Percentiles rank a stretch among this genome's conserved stretches.
These are phyloP conservation scores for Pascua guehoae DNA, from an alignment of 1,284 basidiomycete species.

Conservation along the genomic window DNA sequence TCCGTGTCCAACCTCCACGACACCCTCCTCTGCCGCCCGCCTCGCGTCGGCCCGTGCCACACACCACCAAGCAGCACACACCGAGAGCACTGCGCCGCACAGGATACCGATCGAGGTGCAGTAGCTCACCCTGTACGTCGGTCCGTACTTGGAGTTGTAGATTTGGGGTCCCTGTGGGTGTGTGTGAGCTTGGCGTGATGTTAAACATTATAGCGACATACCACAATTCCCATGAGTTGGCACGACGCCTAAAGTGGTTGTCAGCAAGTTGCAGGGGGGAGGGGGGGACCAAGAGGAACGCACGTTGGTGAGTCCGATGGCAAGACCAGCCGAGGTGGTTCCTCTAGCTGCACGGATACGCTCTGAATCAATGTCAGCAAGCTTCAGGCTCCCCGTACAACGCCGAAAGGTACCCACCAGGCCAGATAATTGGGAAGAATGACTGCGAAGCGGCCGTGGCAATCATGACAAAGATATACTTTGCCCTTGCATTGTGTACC, in stretches of 20 bases:
- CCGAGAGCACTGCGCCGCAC: neutral
- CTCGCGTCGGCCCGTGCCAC: neutral
- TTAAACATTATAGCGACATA: too few species aligned
- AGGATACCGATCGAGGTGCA: constrained; percentile 1
- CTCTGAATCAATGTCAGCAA: too few species aligned
- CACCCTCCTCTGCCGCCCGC: too few species aligned
- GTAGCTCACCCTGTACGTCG: constrained; percentile 9
- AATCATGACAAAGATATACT: constrained; percentile 12
- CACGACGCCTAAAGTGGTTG: too few species aligned
- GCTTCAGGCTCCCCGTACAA: too few species aligned
- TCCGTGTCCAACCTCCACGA: too few species aligned
- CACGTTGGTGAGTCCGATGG: constrained; percentile 11
- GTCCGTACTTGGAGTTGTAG: constrained; percentile 10
- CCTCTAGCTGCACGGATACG: constrained; percentile 9
- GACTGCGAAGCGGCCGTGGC: constrained; percentile 8
- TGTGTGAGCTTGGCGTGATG: too few species aligned
- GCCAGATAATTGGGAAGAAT: constrained; percentile 13
- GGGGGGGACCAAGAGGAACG: too few species aligned
- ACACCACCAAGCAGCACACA: constrained; percentile 1
- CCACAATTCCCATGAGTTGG: constrained; percentile 12
- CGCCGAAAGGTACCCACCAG: too few species aligned
- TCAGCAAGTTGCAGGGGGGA: too few species aligned
- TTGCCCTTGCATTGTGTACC: neutral
- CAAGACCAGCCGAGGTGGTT: constrained; percentile 5
- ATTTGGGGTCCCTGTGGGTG: constrained; percentile 13